These are phyloP conservation scores for Dacryopinax primogenitus DNA, from an alignment of 768 basidiomycete species.

Conservation along the genomic window DNA sequence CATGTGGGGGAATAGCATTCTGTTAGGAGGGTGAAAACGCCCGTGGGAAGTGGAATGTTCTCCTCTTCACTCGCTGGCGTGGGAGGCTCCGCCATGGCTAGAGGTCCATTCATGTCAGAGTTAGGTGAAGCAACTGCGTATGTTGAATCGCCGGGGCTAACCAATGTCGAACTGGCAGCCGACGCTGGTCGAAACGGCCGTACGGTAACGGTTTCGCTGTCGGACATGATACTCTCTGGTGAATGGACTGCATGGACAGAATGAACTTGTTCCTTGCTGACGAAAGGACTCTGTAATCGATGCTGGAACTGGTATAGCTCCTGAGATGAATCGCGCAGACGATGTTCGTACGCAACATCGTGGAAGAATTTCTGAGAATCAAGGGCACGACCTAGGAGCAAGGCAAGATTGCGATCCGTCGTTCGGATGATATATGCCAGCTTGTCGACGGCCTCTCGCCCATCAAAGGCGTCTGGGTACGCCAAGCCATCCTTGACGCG, in stretches of 20 bases:
- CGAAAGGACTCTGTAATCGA: slow-evolving; percentile 70
- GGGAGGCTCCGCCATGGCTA: slow-evolving; percentile 13
- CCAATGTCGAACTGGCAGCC: not conserved
- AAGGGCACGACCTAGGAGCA: slow-evolving; percentile 86
- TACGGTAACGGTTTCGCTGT: not conserved
- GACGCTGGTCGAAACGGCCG: slow-evolving; percentile 15
- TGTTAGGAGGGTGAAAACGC: slow-evolving; percentile 90
- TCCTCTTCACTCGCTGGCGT: slow-evolving; percentile 21
- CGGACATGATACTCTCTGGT: not conserved
- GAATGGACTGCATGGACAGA: not conserved
- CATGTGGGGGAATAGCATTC: slow-evolving; percentile 99
- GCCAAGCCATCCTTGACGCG: slow-evolving; percentile 88
- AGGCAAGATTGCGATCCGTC: slow-evolving; percentile 87
- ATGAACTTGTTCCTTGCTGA: slow-evolving; percentile 39
- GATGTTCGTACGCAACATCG: slow-evolving; percentile 97
- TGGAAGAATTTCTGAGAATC: slow-evolving; percentile 99
- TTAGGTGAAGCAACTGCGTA: slow-evolving; percentile 12
- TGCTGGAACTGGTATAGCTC: slow-evolving; percentile 92
- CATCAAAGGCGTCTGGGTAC: slow-evolving; percentile 94
- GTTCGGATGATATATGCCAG: slow-evolving; percentile 98
- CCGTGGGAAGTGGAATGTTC: slow-evolving; percentile 52
- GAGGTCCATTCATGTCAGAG: slow-evolving; percentile 7
- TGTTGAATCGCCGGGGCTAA: not conserved
- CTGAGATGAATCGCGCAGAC: slow-evolving; percentile 70
- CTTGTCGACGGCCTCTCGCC: slow-evolving; percentile 91